Conservation (phyloP, 805 yeast species). For the Ogataea methylovora region DNA sequence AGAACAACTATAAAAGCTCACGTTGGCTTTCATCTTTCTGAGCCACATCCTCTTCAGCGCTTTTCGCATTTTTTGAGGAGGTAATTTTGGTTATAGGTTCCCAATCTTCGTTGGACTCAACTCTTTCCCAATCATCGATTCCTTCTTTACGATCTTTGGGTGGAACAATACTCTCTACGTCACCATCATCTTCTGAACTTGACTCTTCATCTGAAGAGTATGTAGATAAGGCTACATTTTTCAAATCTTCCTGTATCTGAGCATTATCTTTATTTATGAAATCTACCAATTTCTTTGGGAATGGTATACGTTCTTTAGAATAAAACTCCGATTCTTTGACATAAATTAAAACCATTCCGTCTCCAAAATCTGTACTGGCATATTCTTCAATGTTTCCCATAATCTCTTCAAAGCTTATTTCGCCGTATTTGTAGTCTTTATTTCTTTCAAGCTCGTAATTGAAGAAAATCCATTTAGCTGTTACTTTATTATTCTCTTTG, state of each 20-base stretch:
- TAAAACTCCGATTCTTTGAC: conserved; percentile 21
- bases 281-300: conserved; percentile 18
- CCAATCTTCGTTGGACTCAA: too few relatives aligned
- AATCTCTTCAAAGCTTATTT: conserved; percentile 18
- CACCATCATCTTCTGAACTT: background rate
- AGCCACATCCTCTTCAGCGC: conserved; percentile 3
- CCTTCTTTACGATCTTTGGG: conserved; percentile 10
- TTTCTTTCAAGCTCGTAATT: conserved; percentile 19
- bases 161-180: too few relatives aligned
- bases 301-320: conserved; percentile 1
- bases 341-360: conserved; percentile 27
- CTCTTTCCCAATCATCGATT: conserved; percentile 1
- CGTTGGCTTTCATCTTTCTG: too few relatives aligned
- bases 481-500: conserved; percentile 2
- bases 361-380: conserved; percentile 19
- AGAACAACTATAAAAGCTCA: too few relatives aligned
- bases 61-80: too few relatives aligned
- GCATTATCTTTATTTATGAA: conserved; percentile 26
- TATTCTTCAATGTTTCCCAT: conserved; percentile 11
- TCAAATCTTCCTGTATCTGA: conserved; percentile 11
- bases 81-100: too few relatives aligned
- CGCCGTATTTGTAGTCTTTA: conserved; percentile 12
- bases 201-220: background rate
- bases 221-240: conserved; percentile 1
- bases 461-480: conserved; percentile 23